Percentiles rank a stretch among this genome's conserved stretches.
These are phyloP conservation scores for Dictyostelium intermedium DNA, from an alignment of 78 protist genomes.

Conservation along the genomic window DNA sequence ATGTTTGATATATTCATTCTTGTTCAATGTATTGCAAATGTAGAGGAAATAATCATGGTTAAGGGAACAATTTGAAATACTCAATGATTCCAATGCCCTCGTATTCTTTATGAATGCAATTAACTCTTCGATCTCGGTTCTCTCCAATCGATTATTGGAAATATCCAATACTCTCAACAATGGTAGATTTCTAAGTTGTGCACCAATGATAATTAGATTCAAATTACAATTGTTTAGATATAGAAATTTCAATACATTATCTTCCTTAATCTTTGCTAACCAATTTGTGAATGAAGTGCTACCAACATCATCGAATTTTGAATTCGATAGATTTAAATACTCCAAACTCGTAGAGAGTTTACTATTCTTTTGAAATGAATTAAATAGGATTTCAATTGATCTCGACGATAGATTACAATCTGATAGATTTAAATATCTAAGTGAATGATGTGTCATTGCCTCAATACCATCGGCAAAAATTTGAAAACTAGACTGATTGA, in stretches of 20 bases:
- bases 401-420: conserved; percentile 25
- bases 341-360: neutral
- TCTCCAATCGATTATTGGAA: conserved; percentile 6
- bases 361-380: neutral
- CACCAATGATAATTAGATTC: neutral
- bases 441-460: conserved; percentile 33
- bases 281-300: neutral
- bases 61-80: neutral
- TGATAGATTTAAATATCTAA: conserved; percentile 12
- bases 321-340: neutral
- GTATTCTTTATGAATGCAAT: neutral
- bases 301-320: conserved; percentile 51
- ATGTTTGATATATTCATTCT: neutral
- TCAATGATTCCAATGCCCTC: neutral
- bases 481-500: neutral
- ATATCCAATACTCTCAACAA: neutral
- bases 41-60: conserved; percentile 15
- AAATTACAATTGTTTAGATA: neutral
- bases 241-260: neutral
- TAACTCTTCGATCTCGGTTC: conserved; percentile 19
- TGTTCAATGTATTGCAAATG: neutral
- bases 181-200: neutral
- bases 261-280: neutral
- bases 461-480: conserved; percentile 20
- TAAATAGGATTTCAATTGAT: neutral